Evolutionary conservation across 257 asterid species (phyloP).

Genomic region (Parsonsia alboflavescens): DNA sequence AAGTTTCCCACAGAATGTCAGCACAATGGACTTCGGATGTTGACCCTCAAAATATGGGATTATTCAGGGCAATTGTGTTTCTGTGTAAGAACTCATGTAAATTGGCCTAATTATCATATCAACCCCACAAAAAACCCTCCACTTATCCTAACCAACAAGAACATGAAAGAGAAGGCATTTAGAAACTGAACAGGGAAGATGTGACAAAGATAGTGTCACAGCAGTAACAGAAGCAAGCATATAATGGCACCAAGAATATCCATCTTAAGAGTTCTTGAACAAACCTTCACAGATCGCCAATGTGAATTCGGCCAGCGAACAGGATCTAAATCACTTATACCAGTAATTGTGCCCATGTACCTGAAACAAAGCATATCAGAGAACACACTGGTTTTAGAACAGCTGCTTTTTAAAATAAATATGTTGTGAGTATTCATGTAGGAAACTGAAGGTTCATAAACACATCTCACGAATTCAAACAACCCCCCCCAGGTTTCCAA

Average conservation of each 20-base stretch:
- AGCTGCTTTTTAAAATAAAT: not conserved
- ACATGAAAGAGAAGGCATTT: not conserved
- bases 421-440: not conserved
- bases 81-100: not conserved
- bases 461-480: not conserved
- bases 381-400: not conserved
- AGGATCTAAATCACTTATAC: slow-evolving; percentile 77
- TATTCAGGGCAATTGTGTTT: not conserved
- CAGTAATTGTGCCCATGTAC: slow-evolving; percentile 92
- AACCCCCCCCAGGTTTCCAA: not conserved
- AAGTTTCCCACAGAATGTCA: not conserved
- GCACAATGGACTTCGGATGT: not conserved
- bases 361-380: slow-evolving; percentile 30
- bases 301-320: slow-evolving; percentile 94
- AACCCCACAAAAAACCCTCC: not conserved
- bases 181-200: not conserved
- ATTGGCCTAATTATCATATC: not conserved
- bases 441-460: not conserved
- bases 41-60: not conserved
- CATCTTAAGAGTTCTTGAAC: not conserved
- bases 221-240: not conserved
- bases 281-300: slow-evolving; percentile 92
- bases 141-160: not conserved
- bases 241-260: not conserved
- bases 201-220: not conserved